Base-by-base conservation (phyloP, 345 rosid genomes). In the Excoecaria agallocha region DNA sequence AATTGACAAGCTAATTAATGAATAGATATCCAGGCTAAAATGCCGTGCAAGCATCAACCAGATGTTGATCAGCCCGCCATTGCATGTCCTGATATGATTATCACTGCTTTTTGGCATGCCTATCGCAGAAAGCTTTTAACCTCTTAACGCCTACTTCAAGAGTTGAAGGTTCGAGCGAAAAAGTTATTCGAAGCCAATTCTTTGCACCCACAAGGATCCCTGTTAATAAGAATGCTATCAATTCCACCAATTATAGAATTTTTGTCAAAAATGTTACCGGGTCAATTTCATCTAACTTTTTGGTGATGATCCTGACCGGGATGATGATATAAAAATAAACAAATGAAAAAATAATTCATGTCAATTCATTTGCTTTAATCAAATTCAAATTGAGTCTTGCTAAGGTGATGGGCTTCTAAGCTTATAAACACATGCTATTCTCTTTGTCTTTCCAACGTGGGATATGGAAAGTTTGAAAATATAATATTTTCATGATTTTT, bases 191-290 rank as follows among this genome's bases (percentile, higher is more conserved):
- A 49, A 83, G 56, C 83, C 79, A 83, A 45, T 72, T 64, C 75
- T 77, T 83, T 74, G 71, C 37, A 20, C 81, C 81, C 22, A 80
- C 8, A 25, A 70, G 37, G 0, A 57, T 41, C 22, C 80, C 81
- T 83, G 77, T 56, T 68, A 48, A n/a, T 24, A 62, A 12, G 17
- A 9, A 61, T 35, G 22, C 43, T 9, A 24, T 20, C 25, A 48
- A 12, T 38, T n/a, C n/a, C n/a, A 25, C 25, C 17, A 62, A 15
- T 45, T 19, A 2, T 25, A 3, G 66, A 37, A 37, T 37, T 52
- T 38, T 69, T 38, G 38, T 24, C 43, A 15, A 71, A 8, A 16
- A 39, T 5, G 38, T 70, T 83, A 89, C 96, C 96, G 25, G 98
- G 97, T 15, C 82, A 37, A 91, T 79, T 41, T 89, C 91, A n/a